Evolutionary conservation across 1,139 yeast species (phyloP), one percentile per base, ranked within the genome.

Genomic region (Lodderomyces margitis): DNA sequence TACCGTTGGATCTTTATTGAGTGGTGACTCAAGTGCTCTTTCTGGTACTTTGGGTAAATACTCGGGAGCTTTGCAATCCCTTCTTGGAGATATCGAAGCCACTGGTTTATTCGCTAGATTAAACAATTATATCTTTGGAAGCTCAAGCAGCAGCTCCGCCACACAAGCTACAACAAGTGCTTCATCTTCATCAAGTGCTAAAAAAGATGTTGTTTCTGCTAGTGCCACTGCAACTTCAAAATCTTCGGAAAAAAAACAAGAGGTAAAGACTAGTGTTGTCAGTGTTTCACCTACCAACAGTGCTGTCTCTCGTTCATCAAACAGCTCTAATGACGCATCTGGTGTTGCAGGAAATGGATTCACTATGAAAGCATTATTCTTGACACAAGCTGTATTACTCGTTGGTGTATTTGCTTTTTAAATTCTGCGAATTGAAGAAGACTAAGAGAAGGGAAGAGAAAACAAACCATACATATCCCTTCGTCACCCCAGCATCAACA

Each of bases 51-150:
- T 62, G 21, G 62, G 65, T 23, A 61, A 63, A 47, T 72, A 71
- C 50, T 42, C 59, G 10, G 55, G 55, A 5, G 74, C 74, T 3
- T 42, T 70, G 20, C 54, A 50, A 40, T 57, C 51, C 9, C 64
- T 70, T 17, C 44, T 69, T 32, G 42, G 41, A 3, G 73, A 64
- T 37, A 62, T 71, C 35, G 74, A 72, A 50, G 47, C 55, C 27
- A 62, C 58, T 39, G 78, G 78, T 3, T 55, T 70, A 16, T 72
- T 72, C 48, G 61, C 52, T 14, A 62, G 67, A 41, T 66, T 72
- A 57, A 72, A 72, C 50, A 44, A 57, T 37, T 61, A 59, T 37
- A 51, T 72, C 5, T 72, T 70, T 59, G 51, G 51, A 23, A 63
- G 68, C 5, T 53, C 64, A 8, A 31, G 53, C 4, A 53, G 55